Evolutionary conservation across 371 early-diverging fungal genomes (phyloP).

Genomic region (Cokeromyces recurvatus): DNA sequence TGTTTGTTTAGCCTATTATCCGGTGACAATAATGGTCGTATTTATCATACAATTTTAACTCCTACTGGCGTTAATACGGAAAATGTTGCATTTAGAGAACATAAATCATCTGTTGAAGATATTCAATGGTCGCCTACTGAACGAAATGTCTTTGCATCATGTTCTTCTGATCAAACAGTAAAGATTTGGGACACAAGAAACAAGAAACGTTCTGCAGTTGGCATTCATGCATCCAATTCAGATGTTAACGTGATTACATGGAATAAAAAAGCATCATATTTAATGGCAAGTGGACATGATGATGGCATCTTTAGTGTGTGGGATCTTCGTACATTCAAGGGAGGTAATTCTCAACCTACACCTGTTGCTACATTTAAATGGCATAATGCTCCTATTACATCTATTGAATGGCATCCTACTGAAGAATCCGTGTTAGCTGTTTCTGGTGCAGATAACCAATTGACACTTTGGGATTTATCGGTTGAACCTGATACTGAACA

Average conservation of each 20-base stretch:
- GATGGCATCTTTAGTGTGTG: constrained; percentile 92
- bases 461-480: constrained; percentile 96
- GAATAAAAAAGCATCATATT: constrained; percentile 77
- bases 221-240: constrained; percentile 74
- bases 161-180: constrained; percentile 86
- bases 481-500: constrained; percentile 94
- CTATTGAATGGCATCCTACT: constrained; percentile 95
- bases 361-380: constrained; percentile 96
- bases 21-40: constrained; percentile 79
- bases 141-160: constrained; percentile 87
- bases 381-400: constrained; percentile 91
- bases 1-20: constrained; percentile 64
- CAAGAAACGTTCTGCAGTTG: constrained; percentile 71
- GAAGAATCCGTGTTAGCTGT: constrained; percentile 93
- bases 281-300: constrained; percentile 92
- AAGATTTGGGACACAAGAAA: constrained; percentile 92
- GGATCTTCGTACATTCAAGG: constrained; percentile 84
- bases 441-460: constrained; percentile 92
- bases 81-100: constrained; percentile 73
- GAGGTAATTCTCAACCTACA: constrained; percentile 50
- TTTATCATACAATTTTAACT: constrained; percentile 73
- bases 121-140: constrained; percentile 95
- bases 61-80: constrained; percentile 64
- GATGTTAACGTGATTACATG: constrained; percentile 97
- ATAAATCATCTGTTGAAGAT: constrained; percentile 89